These are phyloP conservation scores for Luzula sylvatica DNA, from an alignment of 176 grass and related monocot species.

Conservation along the genomic window DNA sequence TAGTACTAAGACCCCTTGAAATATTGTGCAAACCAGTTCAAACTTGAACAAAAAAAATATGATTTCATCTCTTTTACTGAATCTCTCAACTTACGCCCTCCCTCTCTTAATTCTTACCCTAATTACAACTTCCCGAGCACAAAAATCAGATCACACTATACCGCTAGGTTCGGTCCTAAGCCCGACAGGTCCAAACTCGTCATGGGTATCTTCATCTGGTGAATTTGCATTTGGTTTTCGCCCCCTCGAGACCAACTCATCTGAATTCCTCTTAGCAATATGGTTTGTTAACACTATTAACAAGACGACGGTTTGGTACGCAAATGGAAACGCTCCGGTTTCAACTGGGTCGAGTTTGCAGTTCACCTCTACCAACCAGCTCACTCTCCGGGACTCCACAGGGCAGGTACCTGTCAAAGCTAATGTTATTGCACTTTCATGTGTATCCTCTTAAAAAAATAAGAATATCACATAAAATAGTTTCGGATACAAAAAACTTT, in stretches of 20 bases:
- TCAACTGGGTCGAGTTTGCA: not conserved
- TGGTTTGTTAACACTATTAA: conserved; percentile 16
- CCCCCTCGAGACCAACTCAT: no score
- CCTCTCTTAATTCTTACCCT: no score
- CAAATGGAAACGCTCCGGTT: not conserved
- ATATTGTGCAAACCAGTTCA: no score
- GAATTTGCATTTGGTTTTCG: conserved; percentile 26
- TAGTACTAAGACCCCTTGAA: no score
- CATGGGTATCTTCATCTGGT: conserved; percentile 18
- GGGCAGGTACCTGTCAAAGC: not conserved
- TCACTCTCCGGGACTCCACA: conserved; percentile 11
- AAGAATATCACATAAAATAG: no score
- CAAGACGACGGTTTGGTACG: conserved; percentile 14
- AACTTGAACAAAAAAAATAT: no score
- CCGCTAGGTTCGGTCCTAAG: conserved; percentile 5
- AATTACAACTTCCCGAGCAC: not conserved
- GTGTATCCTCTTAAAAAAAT: no score
- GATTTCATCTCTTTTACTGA: not conserved
- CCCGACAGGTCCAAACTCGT: not conserved
- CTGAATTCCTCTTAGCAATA: conserved; percentile 20
- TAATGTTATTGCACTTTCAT: no score
- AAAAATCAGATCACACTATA: not conserved
- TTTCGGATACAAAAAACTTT: not conserved
- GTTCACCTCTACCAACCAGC: conserved; percentile 10
- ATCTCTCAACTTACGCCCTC: not conserved